Percentiles rank a stretch among this genome's conserved stretches.
These are phyloP conservation scores for Parmelia sp. DNA, from an alignment of 495 filamentous ascomycete species.

Conservation along the genomic window DNA sequence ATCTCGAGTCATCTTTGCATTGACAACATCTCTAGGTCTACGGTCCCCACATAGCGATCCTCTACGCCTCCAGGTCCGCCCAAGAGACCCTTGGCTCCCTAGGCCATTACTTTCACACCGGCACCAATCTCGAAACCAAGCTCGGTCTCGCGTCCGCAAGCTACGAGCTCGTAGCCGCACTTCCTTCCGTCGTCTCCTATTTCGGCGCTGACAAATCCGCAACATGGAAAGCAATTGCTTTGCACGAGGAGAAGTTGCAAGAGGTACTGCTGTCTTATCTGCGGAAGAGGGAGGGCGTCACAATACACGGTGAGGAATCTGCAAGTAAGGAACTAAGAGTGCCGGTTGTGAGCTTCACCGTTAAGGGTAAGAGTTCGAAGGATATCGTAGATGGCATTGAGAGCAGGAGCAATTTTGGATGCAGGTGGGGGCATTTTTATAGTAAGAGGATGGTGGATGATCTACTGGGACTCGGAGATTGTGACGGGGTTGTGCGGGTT, in stretches of 20 bases:
- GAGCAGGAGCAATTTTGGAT: constrained; percentile 46
- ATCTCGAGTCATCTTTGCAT: neutral
- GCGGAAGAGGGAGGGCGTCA: constrained; percentile 39
- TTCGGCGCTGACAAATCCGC: constrained; percentile 35
- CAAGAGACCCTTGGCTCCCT: constrained; percentile 47
- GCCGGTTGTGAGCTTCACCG: constrained; percentile 60
- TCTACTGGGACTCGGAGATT: constrained; percentile 47
- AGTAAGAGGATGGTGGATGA: constrained; percentile 53
- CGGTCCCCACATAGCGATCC: constrained; percentile 61
- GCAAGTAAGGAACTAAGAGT: constrained; percentile 45
- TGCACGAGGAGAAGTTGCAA: constrained; percentile 58
- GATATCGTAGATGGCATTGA: constrained; percentile 60
- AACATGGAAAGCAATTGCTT: constrained; percentile 48
- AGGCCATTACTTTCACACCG: constrained; percentile 63
- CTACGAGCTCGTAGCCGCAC: constrained; percentile 58
- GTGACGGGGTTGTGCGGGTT: constrained; percentile 61
- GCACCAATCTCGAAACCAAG: constrained; percentile 51
- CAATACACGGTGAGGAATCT: constrained; percentile 50
- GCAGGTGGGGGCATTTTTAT: constrained; percentile 66
- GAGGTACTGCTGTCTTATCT: constrained; percentile 51
- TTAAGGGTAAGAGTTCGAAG: constrained; percentile 49
- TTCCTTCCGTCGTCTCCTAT: constrained; percentile 53
- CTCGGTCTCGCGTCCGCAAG: constrained; percentile 57
- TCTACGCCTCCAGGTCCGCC: constrained; percentile 52
- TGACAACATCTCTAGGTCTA: constrained; percentile 42